These are phyloP conservation scores for Saccharomyces uvarum DNA, from an alignment of 1,139 yeast genomes.

Conservation along the genomic window DNA sequence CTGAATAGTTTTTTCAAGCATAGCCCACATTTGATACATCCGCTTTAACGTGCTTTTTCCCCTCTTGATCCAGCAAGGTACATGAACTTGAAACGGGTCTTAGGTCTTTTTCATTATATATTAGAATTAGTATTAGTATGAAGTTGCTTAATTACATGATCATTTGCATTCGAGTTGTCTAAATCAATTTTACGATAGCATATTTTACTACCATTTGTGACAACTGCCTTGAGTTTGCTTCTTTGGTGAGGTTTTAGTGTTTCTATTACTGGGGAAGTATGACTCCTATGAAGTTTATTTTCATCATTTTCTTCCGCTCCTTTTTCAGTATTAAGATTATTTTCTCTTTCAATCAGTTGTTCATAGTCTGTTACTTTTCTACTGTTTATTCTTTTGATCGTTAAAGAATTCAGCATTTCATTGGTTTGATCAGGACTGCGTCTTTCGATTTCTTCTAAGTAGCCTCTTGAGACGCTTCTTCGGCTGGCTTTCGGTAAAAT, in stretches of 20 bases:
- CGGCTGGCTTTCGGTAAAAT: constrained; percentile 1
- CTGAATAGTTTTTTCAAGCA: neutral
- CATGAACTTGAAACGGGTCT: neutral
- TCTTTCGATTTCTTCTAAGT: constrained; percentile 16
- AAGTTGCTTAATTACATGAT: neutral
- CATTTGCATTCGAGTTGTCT: neutral
- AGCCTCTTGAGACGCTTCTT: constrained; percentile 14
- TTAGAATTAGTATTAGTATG: neutral
- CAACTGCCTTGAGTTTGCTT: constrained; percentile 21
- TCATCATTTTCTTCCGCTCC: neutral
- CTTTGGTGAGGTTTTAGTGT: constrained; percentile 10
- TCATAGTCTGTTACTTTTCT: constrained; percentile 1
- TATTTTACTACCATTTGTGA: constrained; percentile 23
- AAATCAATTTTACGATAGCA: constrained; percentile 19
- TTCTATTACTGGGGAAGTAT: constrained; percentile 2
- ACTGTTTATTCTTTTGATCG: constrained; percentile 1
- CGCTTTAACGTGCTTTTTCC: neutral
- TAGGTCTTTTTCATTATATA: neutral
- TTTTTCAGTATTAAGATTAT: constrained; percentile 2
- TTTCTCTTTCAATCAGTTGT: neutral
- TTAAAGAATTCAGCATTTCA: constrained; percentile 8
- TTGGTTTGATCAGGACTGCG: neutral
- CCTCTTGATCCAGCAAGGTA: neutral
- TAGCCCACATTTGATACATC: neutral
- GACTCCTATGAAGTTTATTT: constrained; percentile 1